Conservation (phyloP, 2,329 filamentous ascomycete genomes). For the Ramichloridium luteum region DNA sequence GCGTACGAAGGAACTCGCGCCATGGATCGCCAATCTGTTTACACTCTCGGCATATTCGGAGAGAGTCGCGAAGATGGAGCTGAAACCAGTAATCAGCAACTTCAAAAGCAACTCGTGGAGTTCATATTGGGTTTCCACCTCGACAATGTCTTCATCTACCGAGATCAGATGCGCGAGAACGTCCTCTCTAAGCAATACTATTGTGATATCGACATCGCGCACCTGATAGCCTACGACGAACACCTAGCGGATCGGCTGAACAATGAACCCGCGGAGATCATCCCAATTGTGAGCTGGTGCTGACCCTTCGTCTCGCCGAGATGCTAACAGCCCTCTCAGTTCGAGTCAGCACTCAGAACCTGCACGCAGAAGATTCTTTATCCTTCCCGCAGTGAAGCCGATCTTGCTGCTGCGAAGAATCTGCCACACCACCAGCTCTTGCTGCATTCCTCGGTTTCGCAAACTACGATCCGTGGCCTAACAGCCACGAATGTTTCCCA, state of each 20-base stretch:
- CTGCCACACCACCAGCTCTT: conserved; percentile 86
- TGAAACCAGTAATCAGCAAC: conserved; percentile 34
- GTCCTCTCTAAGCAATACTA: conserved; percentile 87
- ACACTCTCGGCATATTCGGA: conserved; percentile 67
- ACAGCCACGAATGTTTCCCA: conserved; percentile 86
- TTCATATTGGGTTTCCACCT: conserved; percentile 91
- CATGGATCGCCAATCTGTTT: conserved; percentile 84
- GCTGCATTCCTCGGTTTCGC: conserved; percentile 79
- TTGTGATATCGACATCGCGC: conserved; percentile 90
- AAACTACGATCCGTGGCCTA: conserved; percentile 86
- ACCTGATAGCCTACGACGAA: conserved; percentile 92
- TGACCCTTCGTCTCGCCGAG: conserved; percentile 2
- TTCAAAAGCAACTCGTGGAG: conserved; percentile 69
- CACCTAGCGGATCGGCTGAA: conserved; percentile 82
- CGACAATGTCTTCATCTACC: conserved; percentile 89
- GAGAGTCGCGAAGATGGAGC: conserved; percentile 22
- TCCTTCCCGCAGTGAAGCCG: conserved; percentile 53
- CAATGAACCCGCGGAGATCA: conserved; percentile 82
- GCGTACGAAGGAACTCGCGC: conserved; percentile 3
- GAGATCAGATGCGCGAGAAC: conserved; percentile 92
- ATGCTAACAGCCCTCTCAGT: conserved; percentile 41
- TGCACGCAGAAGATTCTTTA: conserved; percentile 92
- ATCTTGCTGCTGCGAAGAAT: conserved; percentile 36
- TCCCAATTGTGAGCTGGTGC: conserved; percentile 59
- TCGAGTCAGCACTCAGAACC: conserved; percentile 77